Evolutionary conservation across 257 asterid species (phyloP).

Genomic region (Paraleonurus japonicus): DNA sequence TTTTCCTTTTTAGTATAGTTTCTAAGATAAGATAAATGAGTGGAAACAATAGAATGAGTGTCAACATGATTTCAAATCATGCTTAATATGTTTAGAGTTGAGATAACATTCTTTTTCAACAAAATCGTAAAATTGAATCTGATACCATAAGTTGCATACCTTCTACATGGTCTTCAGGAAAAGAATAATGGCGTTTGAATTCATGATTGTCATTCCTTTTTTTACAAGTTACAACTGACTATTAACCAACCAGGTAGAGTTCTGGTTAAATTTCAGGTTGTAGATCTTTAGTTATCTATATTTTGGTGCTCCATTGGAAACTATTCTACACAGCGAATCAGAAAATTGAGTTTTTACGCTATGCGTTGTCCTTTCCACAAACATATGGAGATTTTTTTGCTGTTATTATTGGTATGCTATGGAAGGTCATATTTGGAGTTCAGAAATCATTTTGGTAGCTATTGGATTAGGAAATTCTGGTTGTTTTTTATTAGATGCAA

Average conservation of each 20-base stretch:
- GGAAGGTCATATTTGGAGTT: conserved; percentile 6
- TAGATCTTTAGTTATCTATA: not conserved
- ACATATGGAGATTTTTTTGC: not conserved
- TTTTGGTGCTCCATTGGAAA: conserved; percentile 17
- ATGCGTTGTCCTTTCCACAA: conserved; percentile 1
- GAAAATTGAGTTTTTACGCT: not conserved
- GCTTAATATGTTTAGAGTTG: not conserved
- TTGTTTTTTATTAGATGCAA: conserved; percentile 19
- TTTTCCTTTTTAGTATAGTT: not conserved
- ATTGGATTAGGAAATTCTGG: conserved; percentile 15
- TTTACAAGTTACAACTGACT: conserved; percentile 3
- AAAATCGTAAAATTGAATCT: not conserved
- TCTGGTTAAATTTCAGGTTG: conserved; percentile 2
- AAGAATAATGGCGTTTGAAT: not conserved
- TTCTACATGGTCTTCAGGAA: conserved; percentile 1
- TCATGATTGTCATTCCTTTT: conserved; percentile 7
- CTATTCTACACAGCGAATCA: not conserved
- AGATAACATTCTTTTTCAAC: not conserved
- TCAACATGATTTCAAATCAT: conserved; percentile 10
- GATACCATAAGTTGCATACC: not conserved
- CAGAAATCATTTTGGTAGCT: not conserved
- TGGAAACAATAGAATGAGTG: not conserved
- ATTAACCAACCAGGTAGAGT: conserved; percentile 4
- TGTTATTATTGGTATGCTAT: conserved; percentile 1
- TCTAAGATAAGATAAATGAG: not conserved